Evolutionary conservation across 164 flowering plant genomes (phyloP), one percentile per base, ranked within the genome.

Genomic region (Amborella trichopoda): DNA sequence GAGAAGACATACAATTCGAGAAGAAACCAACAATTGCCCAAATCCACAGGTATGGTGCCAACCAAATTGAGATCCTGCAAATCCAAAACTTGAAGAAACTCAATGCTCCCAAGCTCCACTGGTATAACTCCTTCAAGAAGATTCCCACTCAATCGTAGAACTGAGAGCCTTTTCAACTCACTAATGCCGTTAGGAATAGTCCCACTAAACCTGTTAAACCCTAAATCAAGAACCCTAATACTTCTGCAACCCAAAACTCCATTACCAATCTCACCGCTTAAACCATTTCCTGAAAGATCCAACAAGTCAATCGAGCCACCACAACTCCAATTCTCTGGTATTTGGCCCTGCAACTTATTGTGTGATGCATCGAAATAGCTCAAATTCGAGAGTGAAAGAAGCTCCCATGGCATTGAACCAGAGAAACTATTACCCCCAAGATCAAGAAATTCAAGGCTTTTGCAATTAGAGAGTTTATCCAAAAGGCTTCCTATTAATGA

Each of bases 1-100:
- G 5, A 26, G 41, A 16, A 55, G 24, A 91, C 99, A 87, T 72
- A 93, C 95, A 93, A 73, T 59, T 73, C 78, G 49, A 68, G 94
- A 60, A 93, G 95, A 64, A 74, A 71, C 63, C 61, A 59, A 80
- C 94, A 93, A 47, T 71, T 72, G 74, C 70, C 66, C 26, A 93
- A 49, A 28, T 62, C 70, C 11, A 26, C 43, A 0, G 95, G 94
- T 28, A 88, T 79, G 57, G 67, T 64, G 10, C 96, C 99, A 40
- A 32, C 56, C 30, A 88, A 90, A 11, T 52, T 59, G 46, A 83
- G 81, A 49, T 81, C 80, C 50, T 76, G 89, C 73, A 93, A 69
- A 67, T 85, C 82, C 54, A 93, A 65, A 36, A 81, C 76, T 63
- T 59, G 67, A 44, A 93, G 91, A 23, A 59, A 51, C 52, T 85